phyloP scores from a whole-genome alignment of 805 yeast genomes.

The Ogataea minuta region DNA sequence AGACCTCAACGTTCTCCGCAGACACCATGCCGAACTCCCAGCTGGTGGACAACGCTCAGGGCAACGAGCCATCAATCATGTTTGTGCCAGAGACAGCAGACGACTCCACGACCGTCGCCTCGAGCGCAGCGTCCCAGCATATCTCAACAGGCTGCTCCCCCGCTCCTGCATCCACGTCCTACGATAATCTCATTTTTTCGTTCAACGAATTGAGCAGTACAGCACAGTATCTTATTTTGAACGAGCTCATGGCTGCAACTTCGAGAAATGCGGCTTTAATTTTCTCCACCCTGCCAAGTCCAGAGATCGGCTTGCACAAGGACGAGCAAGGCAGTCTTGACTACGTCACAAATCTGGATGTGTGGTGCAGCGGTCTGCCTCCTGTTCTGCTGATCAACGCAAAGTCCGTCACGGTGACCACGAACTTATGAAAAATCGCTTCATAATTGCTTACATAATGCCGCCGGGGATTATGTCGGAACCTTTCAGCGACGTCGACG shows the following conservation, averaged over 20 bases:
- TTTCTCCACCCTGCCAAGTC: slow-evolving; percentile 89
- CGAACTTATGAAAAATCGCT: slow-evolving; percentile 56
- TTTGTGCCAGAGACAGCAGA: slow-evolving; percentile 49
- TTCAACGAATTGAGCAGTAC: slow-evolving; percentile 89
- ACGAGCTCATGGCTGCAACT: slow-evolving; percentile 71
- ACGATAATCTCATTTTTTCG: slow-evolving; percentile 34
- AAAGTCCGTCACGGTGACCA: slow-evolving; percentile 93
- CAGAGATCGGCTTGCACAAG: slow-evolving; percentile 76
- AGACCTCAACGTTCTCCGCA: slow-evolving; percentile 46
- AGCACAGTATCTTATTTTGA: slow-evolving; percentile 85
- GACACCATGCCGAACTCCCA: slow-evolving; percentile 69
- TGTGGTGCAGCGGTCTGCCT: slow-evolving; percentile 81
- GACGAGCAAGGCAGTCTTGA: slow-evolving; percentile 66
- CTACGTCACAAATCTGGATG: slow-evolving; percentile 70
- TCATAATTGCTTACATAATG: no score
- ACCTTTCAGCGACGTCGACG: no score
- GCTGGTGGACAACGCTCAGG: slow-evolving; percentile 65
- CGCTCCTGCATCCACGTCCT: slow-evolving; percentile 13
- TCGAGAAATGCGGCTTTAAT: slow-evolving; percentile 69
- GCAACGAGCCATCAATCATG: slow-evolving; percentile 62
- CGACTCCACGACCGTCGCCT: not conserved
- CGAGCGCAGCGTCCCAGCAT: not conserved
- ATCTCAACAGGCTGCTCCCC: slow-evolving; percentile 4
- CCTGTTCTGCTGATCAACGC: slow-evolving; percentile 83
- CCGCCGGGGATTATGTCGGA: no score